Evolutionary conservation across 2,329 filamentous ascomycete species (phyloP).

Genomic region (Incumbomyces delicatus): DNA sequence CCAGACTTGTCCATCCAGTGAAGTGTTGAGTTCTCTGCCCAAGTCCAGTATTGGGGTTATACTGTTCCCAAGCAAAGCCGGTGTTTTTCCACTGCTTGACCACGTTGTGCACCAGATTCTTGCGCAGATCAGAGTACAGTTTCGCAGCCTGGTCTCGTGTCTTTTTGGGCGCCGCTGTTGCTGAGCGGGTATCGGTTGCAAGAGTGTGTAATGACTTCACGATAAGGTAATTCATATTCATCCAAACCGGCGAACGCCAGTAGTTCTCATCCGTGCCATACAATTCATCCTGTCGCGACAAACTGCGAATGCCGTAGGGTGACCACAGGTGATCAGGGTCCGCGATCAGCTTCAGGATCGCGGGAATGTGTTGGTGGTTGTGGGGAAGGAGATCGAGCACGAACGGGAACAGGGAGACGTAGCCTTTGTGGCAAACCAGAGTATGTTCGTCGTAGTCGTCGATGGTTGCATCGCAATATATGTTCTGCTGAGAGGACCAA

Average conservation of each 20-base stretch:
- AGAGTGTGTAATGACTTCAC: slow-evolving; percentile 68
- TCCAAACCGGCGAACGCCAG: slow-evolving; percentile 90
- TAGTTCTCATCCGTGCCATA: slow-evolving; percentile 95
- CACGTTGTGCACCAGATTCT: slow-evolving; percentile 80
- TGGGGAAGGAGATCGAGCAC: slow-evolving; percentile 67
- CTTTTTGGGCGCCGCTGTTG: slow-evolving; percentile 10
- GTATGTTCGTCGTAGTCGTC: slow-evolving; percentile 87
- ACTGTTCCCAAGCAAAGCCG: slow-evolving; percentile 98
- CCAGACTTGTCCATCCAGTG: slow-evolving; percentile 96
- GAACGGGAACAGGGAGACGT: slow-evolving; percentile 89
- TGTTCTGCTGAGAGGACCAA: slow-evolving; percentile 71
- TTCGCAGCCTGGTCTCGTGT: slow-evolving; percentile 47
- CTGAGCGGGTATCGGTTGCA: slow-evolving; percentile 8
- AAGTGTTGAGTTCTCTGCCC: slow-evolving; percentile 98
- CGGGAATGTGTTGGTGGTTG: slow-evolving; percentile 63
- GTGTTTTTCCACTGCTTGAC: slow-evolving; percentile 82
- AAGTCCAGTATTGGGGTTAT: slow-evolving; percentile 81
- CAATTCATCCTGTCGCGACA: slow-evolving; percentile 71
- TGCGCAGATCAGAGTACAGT: slow-evolving; percentile 66
- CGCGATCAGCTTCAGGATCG: slow-evolving; percentile 65
- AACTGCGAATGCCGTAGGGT: slow-evolving; percentile 72
- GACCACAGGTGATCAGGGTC: slow-evolving; percentile 86
- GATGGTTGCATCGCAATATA: slow-evolving; percentile 90
- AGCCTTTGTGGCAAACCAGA: slow-evolving; percentile 92
- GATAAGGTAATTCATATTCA: slow-evolving; percentile 90